Evolutionary conservation across 2,329 filamentous ascomycete species (phyloP).

Genomic region (Aspergillus sojae): DNA sequence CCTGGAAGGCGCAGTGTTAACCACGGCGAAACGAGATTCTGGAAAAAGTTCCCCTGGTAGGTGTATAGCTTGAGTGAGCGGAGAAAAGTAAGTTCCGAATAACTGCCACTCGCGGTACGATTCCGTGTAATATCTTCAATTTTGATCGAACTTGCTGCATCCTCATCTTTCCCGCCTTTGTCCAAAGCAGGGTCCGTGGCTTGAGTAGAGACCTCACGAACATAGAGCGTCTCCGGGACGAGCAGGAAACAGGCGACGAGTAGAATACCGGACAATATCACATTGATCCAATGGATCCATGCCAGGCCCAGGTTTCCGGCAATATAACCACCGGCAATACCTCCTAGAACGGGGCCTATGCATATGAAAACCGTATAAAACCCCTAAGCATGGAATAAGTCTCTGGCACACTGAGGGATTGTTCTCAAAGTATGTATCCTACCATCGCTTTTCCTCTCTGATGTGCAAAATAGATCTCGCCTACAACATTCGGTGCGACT

Average conservation of each 20-base stretch:
- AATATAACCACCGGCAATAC: conserved; percentile 12
- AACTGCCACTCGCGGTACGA: neutral
- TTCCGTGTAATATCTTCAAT: conserved; percentile 6
- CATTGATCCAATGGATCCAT: conserved; percentile 17
- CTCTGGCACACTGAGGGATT: too few relatives aligned
- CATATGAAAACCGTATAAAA: conserved; percentile 14
- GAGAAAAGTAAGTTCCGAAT: conserved; percentile 7
- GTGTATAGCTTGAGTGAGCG: conserved; percentile 11
- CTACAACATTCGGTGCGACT: conserved; percentile 16
- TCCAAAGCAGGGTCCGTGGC: neutral
- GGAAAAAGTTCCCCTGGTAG: conserved; percentile 9
- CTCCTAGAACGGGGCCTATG: conserved; percentile 8
- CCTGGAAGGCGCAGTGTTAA: conserved; percentile 13
- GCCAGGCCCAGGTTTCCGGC: conserved; percentile 1
- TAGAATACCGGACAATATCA: conserved; percentile 11
- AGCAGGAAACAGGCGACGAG: conserved; percentile 11
- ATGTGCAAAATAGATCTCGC: conserved; percentile 17
- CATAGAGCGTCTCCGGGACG: conserved; percentile 15
- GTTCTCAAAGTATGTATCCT: neutral
- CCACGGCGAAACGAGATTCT: conserved; percentile 10
- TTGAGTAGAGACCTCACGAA: neutral
- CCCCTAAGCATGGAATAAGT: neutral
- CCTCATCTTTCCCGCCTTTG: conserved; percentile 5
- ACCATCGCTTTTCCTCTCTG: conserved; percentile 13
- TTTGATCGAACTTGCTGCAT: neutral